phyloP scores from a whole-genome alignment of 768 basidiomycete species.

The Kwoniella europaea region DNA sequence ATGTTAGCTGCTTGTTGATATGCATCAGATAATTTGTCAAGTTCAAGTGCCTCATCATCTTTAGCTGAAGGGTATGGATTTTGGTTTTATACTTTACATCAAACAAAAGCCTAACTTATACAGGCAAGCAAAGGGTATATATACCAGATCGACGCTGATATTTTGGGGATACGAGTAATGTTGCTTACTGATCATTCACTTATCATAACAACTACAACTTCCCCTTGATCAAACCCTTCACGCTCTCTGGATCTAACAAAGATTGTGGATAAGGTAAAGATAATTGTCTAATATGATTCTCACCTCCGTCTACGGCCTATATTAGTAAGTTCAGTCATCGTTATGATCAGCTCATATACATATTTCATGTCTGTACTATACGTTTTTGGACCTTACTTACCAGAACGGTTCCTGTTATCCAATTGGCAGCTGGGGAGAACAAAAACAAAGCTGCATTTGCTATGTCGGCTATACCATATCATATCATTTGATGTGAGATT shows the following conservation, averaged over 20 bases:
- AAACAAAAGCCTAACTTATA: too few species aligned
- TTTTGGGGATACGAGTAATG: too few species aligned
- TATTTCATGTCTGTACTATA: too few species aligned
- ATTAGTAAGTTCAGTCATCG: not conserved
- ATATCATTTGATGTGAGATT: too few species aligned
- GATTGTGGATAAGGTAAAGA: conserved; percentile 51
- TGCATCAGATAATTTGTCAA: not conserved
- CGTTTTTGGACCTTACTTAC: conserved; percentile 50
- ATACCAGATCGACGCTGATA: too few species aligned
- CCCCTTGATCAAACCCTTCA: conserved; percentile 43
- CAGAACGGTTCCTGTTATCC: conserved; percentile 76
- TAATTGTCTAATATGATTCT: conserved; percentile 40
- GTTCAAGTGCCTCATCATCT: too few species aligned
- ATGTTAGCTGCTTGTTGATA: not conserved
- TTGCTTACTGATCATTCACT: too few species aligned
- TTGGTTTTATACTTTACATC: too few species aligned
- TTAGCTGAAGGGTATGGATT: too few species aligned
- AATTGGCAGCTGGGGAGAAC: conserved; percentile 78
- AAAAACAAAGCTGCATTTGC: conserved; percentile 77
- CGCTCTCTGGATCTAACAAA: conserved; percentile 49
- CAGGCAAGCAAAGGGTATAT: too few species aligned
- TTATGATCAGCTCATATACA: too few species aligned
- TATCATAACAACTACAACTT: conserved; percentile 28
- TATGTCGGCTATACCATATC: conserved; percentile 62
- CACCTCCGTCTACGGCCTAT: conserved; percentile 58